These are phyloP conservation scores for Craspedostauros australis DNA, from an alignment of 108 stramenopile genomes.

Conservation along the genomic window DNA sequence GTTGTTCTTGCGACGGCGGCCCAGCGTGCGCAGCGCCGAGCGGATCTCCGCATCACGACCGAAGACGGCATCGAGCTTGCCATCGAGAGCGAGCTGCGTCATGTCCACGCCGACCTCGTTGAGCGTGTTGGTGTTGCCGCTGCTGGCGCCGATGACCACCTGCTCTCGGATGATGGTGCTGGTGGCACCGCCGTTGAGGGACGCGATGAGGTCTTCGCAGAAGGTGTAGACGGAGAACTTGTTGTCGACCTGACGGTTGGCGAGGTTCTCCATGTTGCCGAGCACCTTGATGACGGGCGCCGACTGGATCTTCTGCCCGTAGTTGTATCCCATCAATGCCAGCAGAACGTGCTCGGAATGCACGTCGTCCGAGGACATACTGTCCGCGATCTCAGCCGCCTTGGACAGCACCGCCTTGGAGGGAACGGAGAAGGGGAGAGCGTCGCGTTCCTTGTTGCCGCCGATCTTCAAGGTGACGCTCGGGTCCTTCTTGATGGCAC, in stretches of 20 bases:
- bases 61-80: conserved; percentile 58
- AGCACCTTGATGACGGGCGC: conserved; percentile 23
- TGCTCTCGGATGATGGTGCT: conserved; percentile 28
- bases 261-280: conserved; percentile 10
- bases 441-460: conserved; percentile 19
- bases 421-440: conserved; percentile 60
- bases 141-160: conserved; percentile 37
- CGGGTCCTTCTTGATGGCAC: conserved; percentile 9
- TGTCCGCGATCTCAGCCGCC: conserved; percentile 54
- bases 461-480: conserved; percentile 2
- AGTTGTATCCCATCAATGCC: conserved; percentile 58
- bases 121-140: conserved; percentile 47
- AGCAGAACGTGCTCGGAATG: conserved; percentile 65
- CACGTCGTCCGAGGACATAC: conserved; percentile 34
- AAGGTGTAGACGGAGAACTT: conserved; percentile 19
- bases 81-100: conserved; percentile 65
- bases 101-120: conserved; percentile 67
- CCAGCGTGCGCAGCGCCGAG: conserved; percentile 60
- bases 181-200: conserved; percentile 2
- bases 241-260: conserved; percentile 8
- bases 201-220: conserved; percentile 27
- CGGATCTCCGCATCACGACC: conserved; percentile 77
- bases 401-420: conserved; percentile 37
- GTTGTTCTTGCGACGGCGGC: conserved; percentile 84
- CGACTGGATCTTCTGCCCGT: conserved; percentile 23